Evolutionary conservation across 129 eudicot genomes (phyloP), one percentile per base, ranked within the genome.

Genomic region (Artemisia argyi): DNA sequence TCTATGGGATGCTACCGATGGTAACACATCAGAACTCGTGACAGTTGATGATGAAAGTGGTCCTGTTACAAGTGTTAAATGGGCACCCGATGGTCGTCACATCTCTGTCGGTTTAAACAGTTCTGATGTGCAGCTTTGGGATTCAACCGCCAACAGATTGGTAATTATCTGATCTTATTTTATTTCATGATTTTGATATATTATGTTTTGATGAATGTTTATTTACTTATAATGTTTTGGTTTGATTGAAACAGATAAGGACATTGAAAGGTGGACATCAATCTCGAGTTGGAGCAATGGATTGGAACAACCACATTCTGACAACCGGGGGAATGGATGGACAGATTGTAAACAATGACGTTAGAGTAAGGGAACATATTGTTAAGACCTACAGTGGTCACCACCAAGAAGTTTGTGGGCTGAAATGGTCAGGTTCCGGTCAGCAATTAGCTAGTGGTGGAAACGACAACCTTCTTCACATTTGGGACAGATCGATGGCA

Each of bases 311-410:
- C 60, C 86, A 86, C 73, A 83, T 92, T 53, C 72, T 92, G 81
- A 89, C 96, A 10, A 86, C 94, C 2, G 97, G 97, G 53, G 92
- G 96, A 44, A 92, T 89, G 96, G 97, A 92, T 18, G 86, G 91
- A 7, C 83, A 65, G 84, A 89, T 92, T 53, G 74, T 89, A 17
- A 89, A 92, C 86, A 89, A 92, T 28, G 97, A 89, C 44, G 97
- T 92, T 0, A 75, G 97, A 71, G 49, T 86, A 4, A 50, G 96
- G 75, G 65, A 77, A 0, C 94, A 83, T 32, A 73, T 89, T 2
- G 85, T 89, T 19, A 89, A 82, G 39, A 85, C 89, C 32, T 89
- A 86, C 66, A 73, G 79, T 54, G 97, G 96, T 35, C 97, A 92
- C 65, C 86, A 78, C 13, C 96, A 89, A 76, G 96, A 89, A 72